Evolutionary conservation across 1,139 yeast species (phyloP).

Genomic region (Ogataea hybrid): DNA sequence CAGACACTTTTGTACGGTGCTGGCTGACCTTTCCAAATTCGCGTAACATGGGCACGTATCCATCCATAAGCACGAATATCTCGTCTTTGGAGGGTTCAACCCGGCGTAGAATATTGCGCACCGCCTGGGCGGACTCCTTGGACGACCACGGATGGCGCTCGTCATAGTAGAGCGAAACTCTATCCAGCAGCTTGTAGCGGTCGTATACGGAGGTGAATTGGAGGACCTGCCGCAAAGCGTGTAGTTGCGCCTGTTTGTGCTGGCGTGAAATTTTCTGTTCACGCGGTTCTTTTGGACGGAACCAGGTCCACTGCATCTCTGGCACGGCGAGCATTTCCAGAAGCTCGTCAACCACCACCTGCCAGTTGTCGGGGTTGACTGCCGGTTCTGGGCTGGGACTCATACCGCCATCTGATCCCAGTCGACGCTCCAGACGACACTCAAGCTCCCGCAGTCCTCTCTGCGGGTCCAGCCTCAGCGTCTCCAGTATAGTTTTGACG

Average conservation of each 20-base stretch:
- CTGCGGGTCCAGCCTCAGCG: not conserved
- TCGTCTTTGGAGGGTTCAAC: not conserved
- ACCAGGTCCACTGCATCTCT: not conserved
- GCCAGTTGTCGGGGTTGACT: not conserved
- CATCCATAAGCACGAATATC: slow-evolving; percentile 6
- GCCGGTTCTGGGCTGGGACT: not conserved
- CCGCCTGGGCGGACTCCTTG: not conserved
- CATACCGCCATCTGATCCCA: too few species aligned
- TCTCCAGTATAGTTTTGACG: not conserved
- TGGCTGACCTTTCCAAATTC: slow-evolving; percentile 9
- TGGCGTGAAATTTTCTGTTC: slow-evolving; percentile 1
- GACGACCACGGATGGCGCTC: slow-evolving; percentile 18
- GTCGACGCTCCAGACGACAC: not conserved
- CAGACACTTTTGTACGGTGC: slow-evolving; percentile 9
- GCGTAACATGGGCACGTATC: slow-evolving; percentile 10
- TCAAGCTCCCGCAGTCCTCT: not conserved
- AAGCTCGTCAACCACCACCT: not conserved
- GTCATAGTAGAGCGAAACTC: slow-evolving; percentile 8
- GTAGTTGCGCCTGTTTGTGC: not conserved
- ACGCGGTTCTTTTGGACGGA: not conserved
- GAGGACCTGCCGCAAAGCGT: not conserved
- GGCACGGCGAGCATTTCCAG: not conserved
- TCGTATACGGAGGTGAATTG: not conserved
- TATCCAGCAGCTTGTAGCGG: not conserved
- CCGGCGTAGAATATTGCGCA: not conserved